These are phyloP conservation scores for Lipomyces yamanashiensis DNA, from an alignment of 805 yeast genomes.

Conservation along the genomic window DNA sequence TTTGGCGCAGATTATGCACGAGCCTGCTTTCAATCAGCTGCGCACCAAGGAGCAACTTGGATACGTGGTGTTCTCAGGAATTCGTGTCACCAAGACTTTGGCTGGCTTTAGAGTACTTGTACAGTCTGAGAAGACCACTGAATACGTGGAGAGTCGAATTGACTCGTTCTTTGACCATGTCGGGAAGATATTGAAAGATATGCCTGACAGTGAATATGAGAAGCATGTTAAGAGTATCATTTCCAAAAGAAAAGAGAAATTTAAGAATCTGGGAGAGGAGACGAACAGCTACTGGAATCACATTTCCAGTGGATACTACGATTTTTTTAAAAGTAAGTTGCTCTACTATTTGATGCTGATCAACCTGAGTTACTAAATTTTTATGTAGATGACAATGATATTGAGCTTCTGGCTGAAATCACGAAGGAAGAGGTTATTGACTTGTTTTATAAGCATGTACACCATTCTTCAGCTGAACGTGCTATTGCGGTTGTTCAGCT, in stretches of 20 bases:
- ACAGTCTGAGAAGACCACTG: conserved; percentile 81
- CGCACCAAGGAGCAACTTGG: conserved; percentile 96
- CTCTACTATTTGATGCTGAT: no score
- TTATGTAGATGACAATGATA: conserved; percentile 54
- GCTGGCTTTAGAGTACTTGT: conserved; percentile 74
- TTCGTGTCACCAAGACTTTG: conserved; percentile 68
- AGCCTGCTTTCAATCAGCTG: conserved; percentile 86
- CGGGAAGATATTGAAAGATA: conserved; percentile 51
- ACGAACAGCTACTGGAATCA: conserved; percentile 64
- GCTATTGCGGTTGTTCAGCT: conserved; percentile 64
- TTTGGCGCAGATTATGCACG: conserved; percentile 72
- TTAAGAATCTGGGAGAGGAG: conserved; percentile 82
- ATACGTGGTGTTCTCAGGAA: conserved; percentile 85
- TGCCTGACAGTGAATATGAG: conserved; percentile 68
- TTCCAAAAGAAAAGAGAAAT: conserved; percentile 67
- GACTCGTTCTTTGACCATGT: conserved; percentile 62
- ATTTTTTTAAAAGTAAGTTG: conserved; percentile 54
- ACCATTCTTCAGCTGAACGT: conserved; percentile 45
- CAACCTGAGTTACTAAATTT: background rate
- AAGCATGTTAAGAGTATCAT: conserved; percentile 72
- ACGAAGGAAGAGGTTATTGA: conserved; percentile 61
- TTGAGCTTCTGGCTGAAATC: conserved; percentile 57
- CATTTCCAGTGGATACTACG: conserved; percentile 77
- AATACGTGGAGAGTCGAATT: conserved; percentile 76
- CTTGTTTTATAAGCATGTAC: conserved; percentile 56